phyloP scores from a whole-genome alignment of 371 early-diverging fungal genomes.

The Mucor velutinosus region DNA sequence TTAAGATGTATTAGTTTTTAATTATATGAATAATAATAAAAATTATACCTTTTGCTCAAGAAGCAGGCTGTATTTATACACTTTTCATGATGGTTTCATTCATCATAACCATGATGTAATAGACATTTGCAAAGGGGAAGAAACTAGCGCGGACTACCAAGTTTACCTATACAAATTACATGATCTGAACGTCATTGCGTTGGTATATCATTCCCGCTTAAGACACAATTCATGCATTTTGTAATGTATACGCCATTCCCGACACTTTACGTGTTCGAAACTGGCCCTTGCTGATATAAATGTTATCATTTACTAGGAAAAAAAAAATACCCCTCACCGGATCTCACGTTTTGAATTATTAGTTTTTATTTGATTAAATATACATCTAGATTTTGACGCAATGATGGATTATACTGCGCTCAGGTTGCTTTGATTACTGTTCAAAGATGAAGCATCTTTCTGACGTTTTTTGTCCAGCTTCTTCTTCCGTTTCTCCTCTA shows the following conservation, averaged over 20 bases:
- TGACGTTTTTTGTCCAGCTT: not conserved
- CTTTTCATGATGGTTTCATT: not conserved
- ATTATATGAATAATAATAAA: not conserved
- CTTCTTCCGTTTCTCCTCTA: slow-evolving; percentile 8
- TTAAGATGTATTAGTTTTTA: not conserved
- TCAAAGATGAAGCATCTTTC: not conserved
- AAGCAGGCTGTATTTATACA: not conserved
- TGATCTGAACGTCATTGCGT: not conserved
- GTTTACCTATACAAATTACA: not conserved
- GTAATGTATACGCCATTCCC: not conserved
- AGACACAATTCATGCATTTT: not conserved
- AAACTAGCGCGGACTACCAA: not conserved
- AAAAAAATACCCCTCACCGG: not conserved
- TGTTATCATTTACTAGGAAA: not conserved
- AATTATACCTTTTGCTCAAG: not conserved
- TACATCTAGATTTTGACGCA: not conserved
- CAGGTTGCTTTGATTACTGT: slow-evolving; percentile 1
- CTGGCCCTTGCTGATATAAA: not conserved
- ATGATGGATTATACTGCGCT: not conserved
- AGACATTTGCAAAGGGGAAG: not conserved
- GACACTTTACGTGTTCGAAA: not conserved
- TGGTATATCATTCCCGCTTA: not conserved
- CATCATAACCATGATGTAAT: not conserved
- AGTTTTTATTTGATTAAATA: not conserved
- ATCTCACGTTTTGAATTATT: not conserved